Evolutionary conservation across 169 alveolate species (phyloP), one percentile per base, ranked within the genome.

Genomic region (Eimeria sp.): DNA sequence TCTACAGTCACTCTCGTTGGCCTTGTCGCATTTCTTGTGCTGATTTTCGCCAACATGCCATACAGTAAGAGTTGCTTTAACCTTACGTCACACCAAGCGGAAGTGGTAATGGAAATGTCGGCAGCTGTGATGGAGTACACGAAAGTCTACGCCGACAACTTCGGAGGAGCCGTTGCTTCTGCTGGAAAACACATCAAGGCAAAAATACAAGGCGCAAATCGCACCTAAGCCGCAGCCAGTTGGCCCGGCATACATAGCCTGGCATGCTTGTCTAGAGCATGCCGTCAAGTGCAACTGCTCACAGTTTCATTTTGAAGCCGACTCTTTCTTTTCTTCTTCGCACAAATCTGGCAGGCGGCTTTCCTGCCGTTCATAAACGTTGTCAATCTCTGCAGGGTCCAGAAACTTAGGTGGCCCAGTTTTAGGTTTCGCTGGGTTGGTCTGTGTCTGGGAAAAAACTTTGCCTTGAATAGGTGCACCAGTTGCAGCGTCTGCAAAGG

Each of bases 141-240:
- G 30, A 82, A 82, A 27, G 64, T 82, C 43, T 82, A 82, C 56
- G 56, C 54, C 54, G 72, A 52, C 54, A 82, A 82, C 54, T 82
- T 82, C 64, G 90, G 90, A 23, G 90, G 90, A 9, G 90, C 90
- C 46, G 43, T 82, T n/a, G 72, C 71, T 82, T 82, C 90, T 30
- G 90, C 90, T 56, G 90, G 90, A 56, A 82, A 82, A 82, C 90
- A 82, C 90, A 82, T 82, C 56, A 82, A 82, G 90, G 90, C 90
- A 82, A 82, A 82, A 82, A 37, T 82, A 58, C 68, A 49, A 78
- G 64, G 66, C 64, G 3, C 88, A 66, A 46, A 52, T 9, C 64
- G 88, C 25, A 49, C 68, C 37, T 78, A 25, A 78, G 88, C 88
- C 88, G 46, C 88, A 78, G 40, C 88, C 43, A 78, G 66, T 27